A percentile compares a stretch with the other conserved stretches of the same genome.
Evolutionary conservation across 768 basidiomycete species (phyloP).

Genomic region (Leccinum sublutescens): DNA sequence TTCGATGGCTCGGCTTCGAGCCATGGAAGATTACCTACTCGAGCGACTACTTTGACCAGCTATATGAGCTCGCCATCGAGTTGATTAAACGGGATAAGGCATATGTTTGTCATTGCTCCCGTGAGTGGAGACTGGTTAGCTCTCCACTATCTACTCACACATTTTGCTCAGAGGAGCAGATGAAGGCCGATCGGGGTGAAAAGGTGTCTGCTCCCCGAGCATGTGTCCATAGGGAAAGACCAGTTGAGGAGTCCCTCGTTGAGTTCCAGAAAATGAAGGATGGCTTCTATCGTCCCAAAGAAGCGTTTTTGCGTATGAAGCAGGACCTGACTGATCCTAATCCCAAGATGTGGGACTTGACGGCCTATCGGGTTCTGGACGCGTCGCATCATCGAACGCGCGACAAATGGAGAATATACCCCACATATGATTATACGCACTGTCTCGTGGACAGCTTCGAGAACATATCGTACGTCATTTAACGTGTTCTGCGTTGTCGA

Average conservation of each 20-base stretch:
- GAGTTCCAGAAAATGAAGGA: conserved; percentile 94
- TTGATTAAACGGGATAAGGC: conserved; percentile 88
- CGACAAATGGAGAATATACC: conserved; percentile 95
- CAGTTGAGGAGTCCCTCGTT: conserved; percentile 78
- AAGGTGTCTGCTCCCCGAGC: conserved; percentile 77
- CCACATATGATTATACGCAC: conserved; percentile 98
- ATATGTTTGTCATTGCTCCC: conserved; percentile 94
- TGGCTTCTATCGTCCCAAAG: conserved; percentile 87
- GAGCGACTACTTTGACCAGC: conserved; percentile 89
- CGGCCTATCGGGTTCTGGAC: conserved; percentile 91
- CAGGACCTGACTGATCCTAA: conserved; percentile 90
- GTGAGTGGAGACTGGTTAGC: conserved; percentile 48
- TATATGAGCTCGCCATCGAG: conserved; percentile 85
- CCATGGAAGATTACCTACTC: conserved; percentile 99
- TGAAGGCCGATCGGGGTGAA: conserved; percentile 84
- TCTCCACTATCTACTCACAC: conserved; percentile 2
- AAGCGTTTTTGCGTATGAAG: conserved; percentile 96
- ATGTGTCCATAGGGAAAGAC: conserved; percentile 84
- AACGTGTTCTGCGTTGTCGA: background rate
- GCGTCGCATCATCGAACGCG: conserved; percentile 92
- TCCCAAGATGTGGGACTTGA: conserved; percentile 99
- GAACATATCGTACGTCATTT: conserved; percentile 86
- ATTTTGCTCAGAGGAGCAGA: conserved; percentile 74
- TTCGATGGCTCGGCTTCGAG: conserved; percentile 96
- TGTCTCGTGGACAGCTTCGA: conserved; percentile 98